Evolutionary conservation across 495 filamentous ascomycete species (phyloP), one percentile per base, ranked within the genome.

Genomic region (Astrocystis sublimbata): DNA sequence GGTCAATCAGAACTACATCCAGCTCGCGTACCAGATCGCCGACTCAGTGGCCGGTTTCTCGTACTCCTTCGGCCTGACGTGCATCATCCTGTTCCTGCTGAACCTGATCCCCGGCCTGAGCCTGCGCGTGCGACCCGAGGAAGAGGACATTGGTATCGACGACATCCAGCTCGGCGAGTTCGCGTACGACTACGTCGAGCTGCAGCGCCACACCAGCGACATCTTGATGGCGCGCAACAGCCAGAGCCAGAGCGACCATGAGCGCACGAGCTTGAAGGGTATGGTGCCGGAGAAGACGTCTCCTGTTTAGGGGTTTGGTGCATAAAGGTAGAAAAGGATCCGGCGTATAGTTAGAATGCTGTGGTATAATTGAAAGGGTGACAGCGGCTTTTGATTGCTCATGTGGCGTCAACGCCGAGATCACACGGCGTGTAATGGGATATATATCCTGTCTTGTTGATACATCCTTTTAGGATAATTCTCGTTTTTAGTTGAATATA

Each of bases 121-220:
- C 68, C 84, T 94, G 40, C 90, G 91, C 59, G 87, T 86, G 17
- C 78, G 73, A 41, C 86, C 91, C 70, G 89, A 89, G 64, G 85
- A 87, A 38, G 91, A 94, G 77, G 83, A 91, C 38, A 75, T 86
- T 40, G 91, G 91, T 53, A 86, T 93, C 63, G 91, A 94, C 65
- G 89, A 92, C 67, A 86, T 86, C 59, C 88, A 94, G 74, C 89
- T 92, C 70, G 89, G 89, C 72, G 89, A 92, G 73, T 92, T 91
- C 78, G 89, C 89, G 42, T 92, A 92, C 70, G 89, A 92, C 74
- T 92, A 90, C 68, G 89, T 92, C 65, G 89, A 92, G 77, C 73
- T 91, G 57, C 85, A 81, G 51, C 87, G 89, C 65, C 88, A 92
- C 58, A 84, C 90, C 53, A 78, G 83, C 65, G 80, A 81, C 57